Base-by-base conservation (phyloP, 805 yeast genomes). In the Candida multigemmis region DNA sequence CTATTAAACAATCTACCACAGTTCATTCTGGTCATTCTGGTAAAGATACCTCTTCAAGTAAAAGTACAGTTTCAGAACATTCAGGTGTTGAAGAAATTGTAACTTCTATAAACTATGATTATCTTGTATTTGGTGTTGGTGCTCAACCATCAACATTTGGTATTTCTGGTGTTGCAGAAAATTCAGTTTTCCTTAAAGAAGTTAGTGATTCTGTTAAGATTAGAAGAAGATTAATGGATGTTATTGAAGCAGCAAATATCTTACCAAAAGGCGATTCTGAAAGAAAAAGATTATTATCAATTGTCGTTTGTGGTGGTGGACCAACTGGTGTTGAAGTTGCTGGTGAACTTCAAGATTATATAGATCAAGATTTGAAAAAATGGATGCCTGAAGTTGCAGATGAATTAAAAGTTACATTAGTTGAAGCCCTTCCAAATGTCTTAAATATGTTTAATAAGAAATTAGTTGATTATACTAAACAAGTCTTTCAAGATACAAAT, bases 261-360 rank as follows among this genome's bases (percentile, higher is more conserved):
- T 70, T 86, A 42, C 83, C 91, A 32, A 71, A 70, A 41, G 77
- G 64, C 29, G 83, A 74, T 41, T 76, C 77, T 12, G 94, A 83
- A 53, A 75, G 96, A 59, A 72, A 75, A 59, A 74, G 94, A 54
- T 69, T 89, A 44, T 70, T 87, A 51, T 80, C 78, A 36, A 77
- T 86, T 44, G 89, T 89, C 36, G 94, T 89, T 36, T 93, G 91
- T 41, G 97, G 97, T 47, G 97, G 96, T 59, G 97, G 97, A 38
- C 96, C 97, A 52, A 87, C 97, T 23, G 97, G 97, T 64, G 96
- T 87, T 36, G 96, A 86, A 62, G 81, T 86, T 45, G 96, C 96
- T 41, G 97, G 94, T 48, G 96, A 89, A 60, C 64, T 87, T 44
- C 93, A 82, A 61, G 97, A 87, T 58, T 89, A 83, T 59, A 81